These are phyloP conservation scores for Incumbomyces lentus DNA, from an alignment of 2,329 filamentous ascomycete species.

Conservation along the genomic window DNA sequence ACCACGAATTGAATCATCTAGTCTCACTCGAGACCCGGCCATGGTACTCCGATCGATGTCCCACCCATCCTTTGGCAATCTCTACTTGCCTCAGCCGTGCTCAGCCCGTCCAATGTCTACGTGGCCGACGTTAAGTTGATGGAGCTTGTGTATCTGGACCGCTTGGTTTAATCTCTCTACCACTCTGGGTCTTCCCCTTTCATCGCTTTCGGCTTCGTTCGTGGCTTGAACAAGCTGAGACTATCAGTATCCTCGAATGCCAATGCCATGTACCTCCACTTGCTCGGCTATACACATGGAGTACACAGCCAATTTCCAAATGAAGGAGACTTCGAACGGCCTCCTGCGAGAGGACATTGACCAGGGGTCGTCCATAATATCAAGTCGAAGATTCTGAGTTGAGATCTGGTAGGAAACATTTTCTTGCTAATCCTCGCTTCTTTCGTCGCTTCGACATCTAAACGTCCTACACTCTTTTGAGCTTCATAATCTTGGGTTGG, in stretches of 20 bases:
- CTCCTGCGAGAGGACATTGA: neutral
- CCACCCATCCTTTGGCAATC: too few relatives aligned
- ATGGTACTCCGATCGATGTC: too few relatives aligned
- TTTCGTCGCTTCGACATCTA: neutral
- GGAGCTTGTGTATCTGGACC: too few relatives aligned
- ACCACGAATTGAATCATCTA: too few relatives aligned
- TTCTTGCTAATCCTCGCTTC: neutral
- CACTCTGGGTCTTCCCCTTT: neutral
- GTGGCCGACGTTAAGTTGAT: too few relatives aligned
- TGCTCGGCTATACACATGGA: too few relatives aligned
- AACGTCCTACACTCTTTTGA: neutral
- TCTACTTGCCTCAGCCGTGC: too few relatives aligned
- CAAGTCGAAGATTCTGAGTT: neutral
- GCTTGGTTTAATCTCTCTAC: neutral
- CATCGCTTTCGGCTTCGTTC: neutral
- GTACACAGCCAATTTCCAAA: too few relatives aligned
- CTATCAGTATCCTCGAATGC: too few relatives aligned
- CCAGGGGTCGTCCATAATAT: neutral
- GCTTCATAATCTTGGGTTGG: neutral
- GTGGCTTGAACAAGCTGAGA: neutral
- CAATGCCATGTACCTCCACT: neutral
- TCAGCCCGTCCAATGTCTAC: too few relatives aligned
- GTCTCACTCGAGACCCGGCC: too few relatives aligned
- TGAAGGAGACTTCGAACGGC: too few relatives aligned
- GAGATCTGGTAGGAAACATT: neutral